Evolutionary conservation across 352 stramenopile species (phyloP).

Genomic region (Pilasporangium apinafurcum): DNA sequence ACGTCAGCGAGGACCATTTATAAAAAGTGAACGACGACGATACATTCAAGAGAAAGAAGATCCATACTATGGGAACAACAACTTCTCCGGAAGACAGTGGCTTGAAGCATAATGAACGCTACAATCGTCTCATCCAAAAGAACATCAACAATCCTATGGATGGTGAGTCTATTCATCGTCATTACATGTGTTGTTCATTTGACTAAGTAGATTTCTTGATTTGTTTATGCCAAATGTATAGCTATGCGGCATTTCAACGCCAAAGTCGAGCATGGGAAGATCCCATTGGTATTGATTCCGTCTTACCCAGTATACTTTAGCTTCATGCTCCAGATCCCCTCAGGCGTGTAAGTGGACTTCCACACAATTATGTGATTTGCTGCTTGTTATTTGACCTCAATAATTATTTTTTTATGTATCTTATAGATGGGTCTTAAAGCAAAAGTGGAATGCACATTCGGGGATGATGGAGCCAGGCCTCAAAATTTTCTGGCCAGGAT

Average conservation of each 20-base stretch:
- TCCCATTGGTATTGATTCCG: slow-evolving; percentile 61
- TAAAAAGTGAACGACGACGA: too few relatives aligned
- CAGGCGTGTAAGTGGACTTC: slow-evolving; percentile 42
- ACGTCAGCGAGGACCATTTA: too few relatives aligned
- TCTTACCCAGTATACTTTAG: slow-evolving; percentile 43
- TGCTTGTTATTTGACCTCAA: slow-evolving; percentile 1
- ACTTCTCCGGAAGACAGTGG: too few relatives aligned
- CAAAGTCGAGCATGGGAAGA: slow-evolving; percentile 38
- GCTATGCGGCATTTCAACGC: slow-evolving; percentile 51
- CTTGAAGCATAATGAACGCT: too few relatives aligned
- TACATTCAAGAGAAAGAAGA: too few relatives aligned
- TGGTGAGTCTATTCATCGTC: slow-evolving; percentile 8
- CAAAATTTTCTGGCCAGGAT: slow-evolving; percentile 71
- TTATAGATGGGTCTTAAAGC: slow-evolving; percentile 65
- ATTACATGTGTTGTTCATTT: too few relatives aligned
- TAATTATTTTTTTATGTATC: background rate
- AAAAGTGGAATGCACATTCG: slow-evolving; percentile 77
- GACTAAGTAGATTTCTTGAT: background rate
- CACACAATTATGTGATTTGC: too few relatives aligned
- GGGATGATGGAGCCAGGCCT: slow-evolving; percentile 77
- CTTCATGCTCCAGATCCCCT: slow-evolving; percentile 58
- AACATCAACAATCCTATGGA: slow-evolving; percentile 50
- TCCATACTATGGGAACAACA: too few relatives aligned
- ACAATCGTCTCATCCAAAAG: slow-evolving; percentile 46
- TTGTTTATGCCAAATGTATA: background rate